Evolutionary conservation across 768 basidiomycete species (phyloP), one percentile per base, ranked within the genome.

Genomic region (Austroboletus eburneus): DNA sequence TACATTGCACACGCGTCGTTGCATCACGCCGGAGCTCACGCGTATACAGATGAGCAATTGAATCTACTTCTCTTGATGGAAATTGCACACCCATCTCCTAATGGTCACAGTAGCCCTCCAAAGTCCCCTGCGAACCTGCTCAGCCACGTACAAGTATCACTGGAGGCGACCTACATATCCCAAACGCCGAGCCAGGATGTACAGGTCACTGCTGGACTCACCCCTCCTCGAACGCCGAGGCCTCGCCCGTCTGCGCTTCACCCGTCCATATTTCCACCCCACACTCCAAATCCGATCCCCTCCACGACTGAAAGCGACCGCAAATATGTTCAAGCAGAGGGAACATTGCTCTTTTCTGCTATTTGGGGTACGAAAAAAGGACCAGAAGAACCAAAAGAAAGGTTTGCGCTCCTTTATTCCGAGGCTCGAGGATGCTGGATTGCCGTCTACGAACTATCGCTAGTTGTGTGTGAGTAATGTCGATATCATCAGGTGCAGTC

Each of bases 211-310:
- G 21, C 53, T 35, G 53, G 74, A 37, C 61, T 77, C 10, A 71
- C 72, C 6, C 79, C 81, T 43, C 80, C 83, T 17, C 76, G 81
- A 17, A 62, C 69, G 43, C 59, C 55, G 23, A 71, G 66, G 37
- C 58, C 68, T 4, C 66, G 70, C 39, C 59, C 69, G 7, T 40
- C 57, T 10, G 17, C 72, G 54, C 55, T 61, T 17, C 77, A 79
- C 50, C 83, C 85, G 2, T 81, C 84, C 3, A 84, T 90, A 57
- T 77, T 86, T 52, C 90, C 89, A 23, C 91, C 91, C 2, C 72
- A 72, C 42, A 96, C 92, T 0, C 93, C 92, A 0, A 83, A 86
- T 61, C 92, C 92, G 2, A 84, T 83, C 14, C 92, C 92, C 1
- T 71, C 77, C 1, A 83, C 87, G 22, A 74, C 77, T 0, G 82